Base-by-base conservation (phyloP, 768 basidiomycete genomes). In the Lactarius akahatsu region DNA sequence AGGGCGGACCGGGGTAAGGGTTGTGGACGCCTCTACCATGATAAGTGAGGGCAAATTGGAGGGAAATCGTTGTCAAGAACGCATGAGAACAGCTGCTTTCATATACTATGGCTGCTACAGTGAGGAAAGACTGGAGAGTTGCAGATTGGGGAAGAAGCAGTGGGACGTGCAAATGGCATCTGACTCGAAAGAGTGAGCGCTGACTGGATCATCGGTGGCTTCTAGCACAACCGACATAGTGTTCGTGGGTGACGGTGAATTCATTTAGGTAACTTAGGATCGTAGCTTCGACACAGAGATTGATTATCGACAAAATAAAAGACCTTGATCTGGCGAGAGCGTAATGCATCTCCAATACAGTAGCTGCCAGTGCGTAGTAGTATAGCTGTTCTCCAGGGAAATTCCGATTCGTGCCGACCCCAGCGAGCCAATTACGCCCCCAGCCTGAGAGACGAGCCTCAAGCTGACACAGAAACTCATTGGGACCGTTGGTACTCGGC, bases 1-100 rank as follows among this genome's bases (percentile, higher is more conserved):
- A 13, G 2, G 16, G 40, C 20, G 13, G 8, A 0, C 26, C 7
- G 43, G 26, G n/a, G 23, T 3, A 16, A 2, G 8, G 26, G 57
- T 38, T 13, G 36, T 38, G 3, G 36, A 38, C 36, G 36, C 36
- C 0, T 38, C 36, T 0, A 38, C 11, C 11, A 55, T n/a, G 18
- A 34, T 34, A 10, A 34, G 9, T 34, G 8, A 34, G 32, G 34
- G 34, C 1, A 2, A 34, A 34, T 34, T 0, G 1, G 34, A 34
- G 34, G 10, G 32, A 6, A 2, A 9, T 26, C 7, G 23, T 16
- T 1, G 13, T 16, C 18, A 15, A 3, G 16, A 6, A 34, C 1
- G 40, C 18, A 38, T 1, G 7, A 36, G 5, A 15, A 32, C 2
- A 10, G 5, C 10, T 4, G 0, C n/a, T 1, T 6, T 11, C 5